Percentiles rank a stretch among this genome's conserved stretches.
Conservation (phyloP, 495 filamentous ascomycete species). For the Darksidea phi region DNA sequence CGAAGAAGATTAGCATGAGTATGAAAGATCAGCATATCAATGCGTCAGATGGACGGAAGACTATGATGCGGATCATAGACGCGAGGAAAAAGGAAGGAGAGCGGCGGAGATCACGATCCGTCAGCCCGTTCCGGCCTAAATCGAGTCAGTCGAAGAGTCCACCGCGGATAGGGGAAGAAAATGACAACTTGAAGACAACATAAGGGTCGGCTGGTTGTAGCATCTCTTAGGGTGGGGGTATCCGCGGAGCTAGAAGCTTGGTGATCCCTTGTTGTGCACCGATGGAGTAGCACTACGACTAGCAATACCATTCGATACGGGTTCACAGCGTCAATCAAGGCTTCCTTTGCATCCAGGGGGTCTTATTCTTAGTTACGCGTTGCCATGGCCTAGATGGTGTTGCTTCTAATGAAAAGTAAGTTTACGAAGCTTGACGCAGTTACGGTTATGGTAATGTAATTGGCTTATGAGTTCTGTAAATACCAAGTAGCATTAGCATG, state of each 20-base stretch:
- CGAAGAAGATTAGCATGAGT: constrained; percentile 88
- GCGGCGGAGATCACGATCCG: constrained; percentile 62
- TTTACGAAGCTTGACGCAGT: too few species aligned
- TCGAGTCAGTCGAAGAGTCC: constrained; percentile 35
- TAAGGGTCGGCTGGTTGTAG: background rate
- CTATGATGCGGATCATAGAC: constrained; percentile 86
- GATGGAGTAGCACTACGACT: too few species aligned
- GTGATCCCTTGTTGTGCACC: too few species aligned
- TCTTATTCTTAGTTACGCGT: too few species aligned
- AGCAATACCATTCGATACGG: too few species aligned
- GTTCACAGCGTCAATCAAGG: too few species aligned
- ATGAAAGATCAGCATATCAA: constrained; percentile 78
- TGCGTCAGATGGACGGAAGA: constrained; percentile 70
- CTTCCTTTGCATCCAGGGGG: too few species aligned
- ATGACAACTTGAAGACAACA: constrained; percentile 25
- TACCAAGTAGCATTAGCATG: too few species aligned
- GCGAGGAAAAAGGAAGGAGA: constrained; percentile 78
- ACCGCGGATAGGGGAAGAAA: constrained; percentile 44
- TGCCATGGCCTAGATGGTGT: too few species aligned
- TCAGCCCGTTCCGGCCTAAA: constrained; percentile 33
- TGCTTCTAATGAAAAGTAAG: too few species aligned
- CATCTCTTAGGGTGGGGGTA: background rate
- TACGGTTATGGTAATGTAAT: too few species aligned
- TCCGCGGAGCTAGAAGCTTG: background rate
- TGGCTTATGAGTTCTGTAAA: too few species aligned